These are phyloP conservation scores for Streptanthus diversifolius DNA, from an alignment of 345 rosid species.

Conservation along the genomic window DNA sequence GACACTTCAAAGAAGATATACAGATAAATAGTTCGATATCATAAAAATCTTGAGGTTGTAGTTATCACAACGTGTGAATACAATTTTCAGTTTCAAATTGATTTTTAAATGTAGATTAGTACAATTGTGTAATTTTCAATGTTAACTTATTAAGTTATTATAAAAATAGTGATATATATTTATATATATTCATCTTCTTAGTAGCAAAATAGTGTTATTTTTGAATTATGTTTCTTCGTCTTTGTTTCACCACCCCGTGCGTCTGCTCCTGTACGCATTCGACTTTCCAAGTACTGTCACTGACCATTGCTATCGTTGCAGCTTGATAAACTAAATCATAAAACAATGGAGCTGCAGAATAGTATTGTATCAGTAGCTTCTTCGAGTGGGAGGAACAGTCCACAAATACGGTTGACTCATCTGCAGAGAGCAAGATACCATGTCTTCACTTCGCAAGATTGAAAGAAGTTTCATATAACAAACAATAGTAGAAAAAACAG, in stretches of 20 bases:
- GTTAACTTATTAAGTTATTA: no score
- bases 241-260: slow-evolving; percentile 51
- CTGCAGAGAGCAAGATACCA: slow-evolving; percentile 38
- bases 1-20: not conserved
- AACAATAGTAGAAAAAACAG: not conserved
- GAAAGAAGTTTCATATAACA: not conserved
- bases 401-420: slow-evolving; percentile 65
- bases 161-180: no score
- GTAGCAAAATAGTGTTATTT: no score
- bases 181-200: no score
- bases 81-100: not conserved
- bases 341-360: slow-evolving; percentile 91
- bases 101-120: no score
- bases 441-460: not conserved
- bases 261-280: slow-evolving; percentile 44
- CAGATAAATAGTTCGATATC: not conserved
- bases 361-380: slow-evolving; percentile 93
- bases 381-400: slow-evolving; percentile 79
- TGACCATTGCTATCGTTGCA: slow-evolving; percentile 73
- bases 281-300: slow-evolving; percentile 73
- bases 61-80: not conserved
- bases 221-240: slow-evolving; percentile 44
- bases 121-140: not conserved
- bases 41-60: not conserved
- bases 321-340: slow-evolving; percentile 84